These are phyloP conservation scores for Amniculicola lignicola DNA, from an alignment of 495 filamentous ascomycete genomes.

Conservation along the genomic window DNA sequence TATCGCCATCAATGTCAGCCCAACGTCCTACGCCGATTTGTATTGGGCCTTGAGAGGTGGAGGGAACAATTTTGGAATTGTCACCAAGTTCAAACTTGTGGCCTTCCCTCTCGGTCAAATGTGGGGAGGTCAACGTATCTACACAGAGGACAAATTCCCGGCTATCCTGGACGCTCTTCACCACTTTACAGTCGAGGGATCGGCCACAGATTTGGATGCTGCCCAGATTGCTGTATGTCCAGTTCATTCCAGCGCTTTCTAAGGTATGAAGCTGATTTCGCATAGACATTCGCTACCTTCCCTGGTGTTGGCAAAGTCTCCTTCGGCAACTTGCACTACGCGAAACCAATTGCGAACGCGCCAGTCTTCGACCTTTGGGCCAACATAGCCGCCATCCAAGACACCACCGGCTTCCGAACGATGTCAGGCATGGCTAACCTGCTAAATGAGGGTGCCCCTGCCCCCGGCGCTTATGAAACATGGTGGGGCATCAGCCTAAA, in stretches of 20 bases:
- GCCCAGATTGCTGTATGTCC: neutral
- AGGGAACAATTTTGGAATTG: constrained; percentile 46
- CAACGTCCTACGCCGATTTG: constrained; percentile 38
- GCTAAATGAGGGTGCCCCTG: neutral
- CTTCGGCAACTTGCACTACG: neutral
- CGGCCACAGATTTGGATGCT: neutral
- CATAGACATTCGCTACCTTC: neutral
- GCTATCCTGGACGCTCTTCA: neutral
- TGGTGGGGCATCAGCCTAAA: neutral
- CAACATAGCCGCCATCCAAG: neutral
- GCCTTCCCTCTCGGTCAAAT: constrained; percentile 41
- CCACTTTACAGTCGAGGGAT: neutral
- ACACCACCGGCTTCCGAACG: neutral
- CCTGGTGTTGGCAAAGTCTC: neutral
- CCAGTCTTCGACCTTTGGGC: neutral
- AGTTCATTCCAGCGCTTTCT: neutral
- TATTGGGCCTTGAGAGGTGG: constrained; percentile 38
- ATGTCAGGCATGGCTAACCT: neutral
- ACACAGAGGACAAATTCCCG: neutral
- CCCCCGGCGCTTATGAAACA: neutral
- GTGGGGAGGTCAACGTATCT: constrained; percentile 23
- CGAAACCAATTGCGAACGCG: neutral
- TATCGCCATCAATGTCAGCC: constrained; percentile 47
- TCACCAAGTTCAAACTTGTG: constrained; percentile 47
- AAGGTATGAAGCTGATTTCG: neutral